Base-by-base conservation (phyloP, 1,284 basidiomycete species). In the Tetrapyrgos nigripes region DNA sequence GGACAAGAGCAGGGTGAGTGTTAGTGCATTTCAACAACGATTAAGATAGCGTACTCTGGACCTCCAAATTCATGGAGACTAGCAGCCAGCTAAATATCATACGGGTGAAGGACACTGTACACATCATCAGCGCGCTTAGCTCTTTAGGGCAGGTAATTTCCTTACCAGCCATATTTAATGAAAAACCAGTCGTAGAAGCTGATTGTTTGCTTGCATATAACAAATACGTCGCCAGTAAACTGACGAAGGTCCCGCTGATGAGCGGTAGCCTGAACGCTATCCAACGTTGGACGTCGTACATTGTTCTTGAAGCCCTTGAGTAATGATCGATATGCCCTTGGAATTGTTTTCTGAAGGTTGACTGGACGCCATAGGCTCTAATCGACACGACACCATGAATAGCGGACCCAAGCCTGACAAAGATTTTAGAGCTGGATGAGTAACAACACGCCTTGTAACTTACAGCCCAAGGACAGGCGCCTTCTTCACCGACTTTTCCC, bases 401-500 rank as follows among this genome's bases (percentile, higher is more conserved):
- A 17, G 37, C 37, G 4, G 6, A n/a, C 14, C 37, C 37, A n/a
- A 40, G 37, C 14, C 37, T 40, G 31, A 14, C 9, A 8, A 33
- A 33, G 31, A 14, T 33, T 33, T 8, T 14, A 33, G 9, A 33
- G 31, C 14, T 33, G 14, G 31, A 55, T 13, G 9, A 8, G 9
- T 33, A 17, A 53, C 31, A 61, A 43, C 8, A 14, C 31, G 28
- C 26, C 55, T 24, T 52, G 43, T 28, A 50, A 40, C 37, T 9
- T 17, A 40, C 37, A 17, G 37, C 17, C 37, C 86, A 57, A 90
- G 79, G 3, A 92, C 82, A 0, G 89, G 89, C 5, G 85, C 79
- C 60, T 80, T 82, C n/a, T 17, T 83, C 69, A 89, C 90, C 44
- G 83, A 86, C 87, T 87, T 87, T 68, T 90, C 86, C 17, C 87